A percentile compares a stretch with the other conserved stretches of the same genome.
phyloP scores from a whole-genome alignment of 148 eudicot species.

The Tetragonia tetragonoides region DNA sequence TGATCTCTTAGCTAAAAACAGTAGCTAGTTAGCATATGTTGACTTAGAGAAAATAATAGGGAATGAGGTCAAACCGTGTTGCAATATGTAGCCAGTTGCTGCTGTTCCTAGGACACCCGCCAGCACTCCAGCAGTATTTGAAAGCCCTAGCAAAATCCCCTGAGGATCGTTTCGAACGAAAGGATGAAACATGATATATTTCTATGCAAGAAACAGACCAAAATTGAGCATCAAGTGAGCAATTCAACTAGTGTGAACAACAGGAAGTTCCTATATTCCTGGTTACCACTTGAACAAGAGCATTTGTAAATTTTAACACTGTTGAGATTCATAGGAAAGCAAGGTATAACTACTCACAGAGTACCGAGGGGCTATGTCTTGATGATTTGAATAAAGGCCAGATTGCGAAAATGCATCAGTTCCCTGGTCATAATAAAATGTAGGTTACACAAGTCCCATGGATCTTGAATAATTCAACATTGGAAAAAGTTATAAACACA shows the following conservation, averaged over 20 bases:
- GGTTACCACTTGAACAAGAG: too few species aligned
- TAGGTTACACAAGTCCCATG: background rate
- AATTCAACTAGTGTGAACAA: background rate
- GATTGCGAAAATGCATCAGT: constrained; percentile 97
- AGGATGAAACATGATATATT: background rate
- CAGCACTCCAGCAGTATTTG: constrained; percentile 94
- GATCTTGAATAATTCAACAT: background rate
- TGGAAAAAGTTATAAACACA: background rate
- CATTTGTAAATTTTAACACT: background rate
- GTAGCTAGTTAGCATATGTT: background rate
- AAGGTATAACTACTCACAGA: constrained; percentile 47
- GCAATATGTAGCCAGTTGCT: constrained; percentile 94
- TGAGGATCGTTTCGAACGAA: constrained; percentile 27
- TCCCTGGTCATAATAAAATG: constrained; percentile 49
- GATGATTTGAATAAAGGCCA: constrained; percentile 94
- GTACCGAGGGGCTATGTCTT: constrained; percentile 95
- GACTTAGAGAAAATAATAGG: background rate
- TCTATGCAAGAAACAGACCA: background rate
- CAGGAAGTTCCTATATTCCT: background rate
- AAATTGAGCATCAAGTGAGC: background rate
- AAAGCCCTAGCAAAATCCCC: constrained; percentile 91
- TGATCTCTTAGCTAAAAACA: background rate
- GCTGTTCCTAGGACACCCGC: constrained; percentile 94
- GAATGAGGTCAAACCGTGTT: constrained; percentile 59
- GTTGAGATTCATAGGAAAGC: background rate